Evolutionary conservation across 1,284 basidiomycete species (phyloP).

Genomic region (Cutaneotrichosporon cavernicola): DNA sequence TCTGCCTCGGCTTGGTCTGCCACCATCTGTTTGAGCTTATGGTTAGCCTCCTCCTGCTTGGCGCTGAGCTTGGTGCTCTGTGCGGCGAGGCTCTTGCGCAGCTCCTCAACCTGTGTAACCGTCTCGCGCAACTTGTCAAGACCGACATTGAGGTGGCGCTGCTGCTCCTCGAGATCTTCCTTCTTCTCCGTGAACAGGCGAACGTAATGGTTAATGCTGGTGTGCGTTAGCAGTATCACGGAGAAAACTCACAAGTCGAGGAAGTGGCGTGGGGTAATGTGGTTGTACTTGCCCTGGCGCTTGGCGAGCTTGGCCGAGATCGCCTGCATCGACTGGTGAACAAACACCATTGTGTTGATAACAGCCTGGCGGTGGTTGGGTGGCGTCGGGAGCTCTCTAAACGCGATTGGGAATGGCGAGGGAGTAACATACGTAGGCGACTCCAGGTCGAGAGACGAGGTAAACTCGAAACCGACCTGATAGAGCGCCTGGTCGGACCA

Average conservation of each 20-base stretch:
- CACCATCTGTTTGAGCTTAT: slow-evolving; percentile 97
- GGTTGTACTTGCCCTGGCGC: slow-evolving; percentile 88
- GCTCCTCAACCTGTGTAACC: slow-evolving; percentile 91
- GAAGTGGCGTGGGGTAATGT: slow-evolving; percentile 97
- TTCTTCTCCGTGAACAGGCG: slow-evolving; percentile 95
- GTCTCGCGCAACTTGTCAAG: slow-evolving; percentile 96
- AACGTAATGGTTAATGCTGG: slow-evolving; percentile 94
- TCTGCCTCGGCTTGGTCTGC: slow-evolving; percentile 98
- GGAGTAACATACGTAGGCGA: slow-evolving; percentile 74
- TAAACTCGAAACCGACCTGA: slow-evolving; percentile 95
- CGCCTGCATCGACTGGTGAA: slow-evolving; percentile 85
- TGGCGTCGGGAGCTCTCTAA: slow-evolving; percentile 74
- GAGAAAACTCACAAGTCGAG: slow-evolving; percentile 83
- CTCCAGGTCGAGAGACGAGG: slow-evolving; percentile 85
- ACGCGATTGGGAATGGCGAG: slow-evolving; percentile 78
- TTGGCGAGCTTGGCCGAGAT: slow-evolving; percentile 87
- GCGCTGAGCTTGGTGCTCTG: slow-evolving; percentile 90
- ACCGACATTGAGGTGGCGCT: slow-evolving; percentile 96
- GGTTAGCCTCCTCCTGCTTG: slow-evolving; percentile 93
- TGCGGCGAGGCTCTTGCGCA: slow-evolving; percentile 90
- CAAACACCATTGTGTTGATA: slow-evolving; percentile 88
- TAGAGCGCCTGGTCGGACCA: slow-evolving; percentile 98
- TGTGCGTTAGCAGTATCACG: slow-evolving; percentile 6
- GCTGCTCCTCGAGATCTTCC: slow-evolving; percentile 98
- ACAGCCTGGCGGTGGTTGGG: slow-evolving; percentile 73